A percentile compares a stretch with the other conserved stretches of the same genome.
phyloP scores from a whole-genome alignment of 345 rosid species.

The Mangifera indica region DNA sequence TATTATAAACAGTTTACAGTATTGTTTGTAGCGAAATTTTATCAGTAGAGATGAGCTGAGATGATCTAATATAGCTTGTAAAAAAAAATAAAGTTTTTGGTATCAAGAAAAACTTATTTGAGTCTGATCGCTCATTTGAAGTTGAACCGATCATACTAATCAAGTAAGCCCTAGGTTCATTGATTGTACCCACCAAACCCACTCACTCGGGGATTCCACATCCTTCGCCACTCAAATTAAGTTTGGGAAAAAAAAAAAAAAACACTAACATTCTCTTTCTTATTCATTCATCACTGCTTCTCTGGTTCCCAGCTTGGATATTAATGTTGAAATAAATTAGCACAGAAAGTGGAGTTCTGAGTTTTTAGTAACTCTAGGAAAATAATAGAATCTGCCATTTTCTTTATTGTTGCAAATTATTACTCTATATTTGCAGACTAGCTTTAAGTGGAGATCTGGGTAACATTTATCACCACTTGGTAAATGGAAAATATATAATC shows the following conservation, averaged over 20 bases:
- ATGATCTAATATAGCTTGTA: not conserved
- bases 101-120: too few relatives aligned
- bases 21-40: constrained; percentile 1
- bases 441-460: not conserved
- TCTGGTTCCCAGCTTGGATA: constrained; percentile 33
- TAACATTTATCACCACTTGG: not conserved
- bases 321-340: constrained; percentile 34
- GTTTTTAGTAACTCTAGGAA: constrained; percentile 8
- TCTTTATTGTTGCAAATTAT: not conserved
- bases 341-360: constrained; percentile 28
- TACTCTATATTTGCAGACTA: not conserved
- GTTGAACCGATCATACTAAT: too few relatives aligned
- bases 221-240: too few relatives aligned
- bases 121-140: too few relatives aligned
- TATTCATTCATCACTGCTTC: not conserved
- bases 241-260: too few relatives aligned
- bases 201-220: too few relatives aligned
- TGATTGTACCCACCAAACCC: too few relatives aligned
- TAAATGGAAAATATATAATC: not conserved
- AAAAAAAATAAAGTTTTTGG: too few relatives aligned
- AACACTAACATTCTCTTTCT: not conserved
- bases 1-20: too few relatives aligned
- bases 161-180: too few relatives aligned
- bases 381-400: not conserved
- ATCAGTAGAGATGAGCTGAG: not conserved